phyloP scores from a whole-genome alignment of 495 filamentous ascomycete genomes.

The Neurospora sp. region DNA sequence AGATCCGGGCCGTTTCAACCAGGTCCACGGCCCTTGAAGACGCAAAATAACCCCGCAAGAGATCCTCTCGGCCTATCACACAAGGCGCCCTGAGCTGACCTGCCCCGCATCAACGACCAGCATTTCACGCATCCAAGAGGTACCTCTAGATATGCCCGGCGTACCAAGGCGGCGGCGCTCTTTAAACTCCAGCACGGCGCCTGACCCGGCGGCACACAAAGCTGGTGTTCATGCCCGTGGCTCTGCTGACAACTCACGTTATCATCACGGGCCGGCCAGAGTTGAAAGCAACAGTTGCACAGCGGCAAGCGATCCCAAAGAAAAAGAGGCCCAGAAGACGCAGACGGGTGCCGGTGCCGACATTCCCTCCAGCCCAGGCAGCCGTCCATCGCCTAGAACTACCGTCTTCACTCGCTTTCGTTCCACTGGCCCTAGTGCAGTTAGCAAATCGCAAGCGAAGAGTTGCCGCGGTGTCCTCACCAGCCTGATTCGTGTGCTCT shows the following conservation, averaged over 20 bases:
- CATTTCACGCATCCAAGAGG: conserved; percentile 1
- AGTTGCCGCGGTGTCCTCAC: conserved; percentile 1
- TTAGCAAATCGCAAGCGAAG: background rate
- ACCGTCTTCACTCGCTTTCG: background rate
- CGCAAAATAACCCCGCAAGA: conserved; percentile 9
- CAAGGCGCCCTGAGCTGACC: background rate
- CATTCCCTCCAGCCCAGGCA: background rate
- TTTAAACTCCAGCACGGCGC: background rate
- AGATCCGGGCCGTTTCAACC: conserved; percentile 21
- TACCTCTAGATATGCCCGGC: background rate
- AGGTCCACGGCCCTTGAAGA: conserved; percentile 1
- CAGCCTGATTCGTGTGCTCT: conserved; percentile 20
- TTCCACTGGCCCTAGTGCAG: background rate
- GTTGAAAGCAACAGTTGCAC: background rate
- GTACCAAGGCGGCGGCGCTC: background rate
- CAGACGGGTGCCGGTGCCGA: background rate
- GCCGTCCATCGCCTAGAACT: background rate
- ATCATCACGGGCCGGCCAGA: background rate
- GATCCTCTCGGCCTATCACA: conserved; percentile 6
- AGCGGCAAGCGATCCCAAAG: background rate
- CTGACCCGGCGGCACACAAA: background rate
- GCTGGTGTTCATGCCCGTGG: background rate
- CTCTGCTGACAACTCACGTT: background rate
- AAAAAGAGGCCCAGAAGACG: background rate
- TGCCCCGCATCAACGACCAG: conserved; percentile 5